Percentiles rank a stretch among this genome's conserved stretches.
Evolutionary conservation across 768 basidiomycete species (phyloP).

Genomic region (Tulasnella sp.): DNA sequence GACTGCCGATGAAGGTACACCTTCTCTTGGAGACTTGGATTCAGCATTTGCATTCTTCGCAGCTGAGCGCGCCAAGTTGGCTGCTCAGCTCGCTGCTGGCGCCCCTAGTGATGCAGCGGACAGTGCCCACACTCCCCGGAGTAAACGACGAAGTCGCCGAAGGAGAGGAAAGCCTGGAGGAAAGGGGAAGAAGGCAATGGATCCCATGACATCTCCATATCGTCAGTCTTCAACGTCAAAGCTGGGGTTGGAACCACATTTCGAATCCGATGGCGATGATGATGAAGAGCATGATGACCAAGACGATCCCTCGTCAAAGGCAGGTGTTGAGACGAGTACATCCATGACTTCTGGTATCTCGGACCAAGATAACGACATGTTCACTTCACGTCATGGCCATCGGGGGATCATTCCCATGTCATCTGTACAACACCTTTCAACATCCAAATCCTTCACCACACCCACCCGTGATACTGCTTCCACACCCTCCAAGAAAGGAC

Average conservation of each 20-base stretch:
- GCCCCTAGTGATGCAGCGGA: too few relatives aligned
- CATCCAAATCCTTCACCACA: neutral
- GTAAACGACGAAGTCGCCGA: neutral
- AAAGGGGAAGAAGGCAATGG: neutral
- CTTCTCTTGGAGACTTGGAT: slow-evolving; percentile 16
- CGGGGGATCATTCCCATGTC: slow-evolving; percentile 1
- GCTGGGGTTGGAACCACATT: too few relatives aligned
- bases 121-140: neutral
- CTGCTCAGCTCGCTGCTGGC: slow-evolving; percentile 8
- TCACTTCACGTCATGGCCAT: too few relatives aligned
- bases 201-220: too few relatives aligned
- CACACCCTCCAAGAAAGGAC: too few relatives aligned
- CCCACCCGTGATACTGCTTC: neutral
- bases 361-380: too few relatives aligned
- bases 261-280: neutral
- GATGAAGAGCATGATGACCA: neutral
- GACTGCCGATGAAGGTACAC: neutral
- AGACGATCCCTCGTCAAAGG: neutral
- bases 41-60: slow-evolving; percentile 18
- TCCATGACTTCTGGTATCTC: too few relatives aligned
- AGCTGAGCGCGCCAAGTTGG: slow-evolving; percentile 15
- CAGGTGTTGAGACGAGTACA: too few relatives aligned
- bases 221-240: too few relatives aligned
- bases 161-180: slow-evolving; percentile 6
- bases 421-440: neutral